Percentiles rank a stretch among this genome's conserved stretches.
Conservation (phyloP, 371 early-diverging fungal species). For the Lichtheimia hyalospora region DNA sequence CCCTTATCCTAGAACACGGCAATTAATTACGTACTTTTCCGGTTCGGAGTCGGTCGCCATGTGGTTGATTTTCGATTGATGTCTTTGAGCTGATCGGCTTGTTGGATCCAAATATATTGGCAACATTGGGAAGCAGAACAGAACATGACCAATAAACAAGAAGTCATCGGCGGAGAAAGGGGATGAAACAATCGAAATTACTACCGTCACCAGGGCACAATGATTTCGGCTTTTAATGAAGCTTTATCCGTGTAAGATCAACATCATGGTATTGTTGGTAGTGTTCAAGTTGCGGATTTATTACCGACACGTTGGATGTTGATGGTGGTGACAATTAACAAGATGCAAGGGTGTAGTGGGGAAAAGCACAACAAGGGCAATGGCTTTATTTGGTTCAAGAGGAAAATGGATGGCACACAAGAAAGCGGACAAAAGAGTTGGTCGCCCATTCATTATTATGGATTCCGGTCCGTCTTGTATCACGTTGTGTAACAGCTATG, state of each 20-base stretch:
- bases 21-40: too few relatives aligned
- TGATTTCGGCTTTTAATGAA: neutral
- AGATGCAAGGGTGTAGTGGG: too few relatives aligned
- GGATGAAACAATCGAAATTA: slow-evolving; percentile 18
- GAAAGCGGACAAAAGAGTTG: neutral
- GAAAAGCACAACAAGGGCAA: slow-evolving; percentile 7
- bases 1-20: too few relatives aligned
- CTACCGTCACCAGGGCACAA: slow-evolving; percentile 12
- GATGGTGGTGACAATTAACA: too few relatives aligned
- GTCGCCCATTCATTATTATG: neutral
- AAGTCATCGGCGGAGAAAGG: neutral
- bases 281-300: too few relatives aligned
- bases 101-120: neutral
- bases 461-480: slow-evolving; percentile 17
- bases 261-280: too few relatives aligned
- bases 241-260: too few relatives aligned
- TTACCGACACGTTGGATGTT: too few relatives aligned
- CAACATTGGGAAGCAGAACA: neutral
- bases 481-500: slow-evolving; percentile 15
- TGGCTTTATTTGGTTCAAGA: neutral
- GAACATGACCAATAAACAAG: slow-evolving; percentile 12
- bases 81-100: neutral
- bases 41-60: too few relatives aligned
- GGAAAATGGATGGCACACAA: neutral
- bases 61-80: neutral